A percentile compares a stretch with the other conserved stretches of the same genome.
These are phyloP conservation scores for Cryptosporidium viatorum DNA, from an alignment of 169 alveolate species.

Conservation along the genomic window DNA sequence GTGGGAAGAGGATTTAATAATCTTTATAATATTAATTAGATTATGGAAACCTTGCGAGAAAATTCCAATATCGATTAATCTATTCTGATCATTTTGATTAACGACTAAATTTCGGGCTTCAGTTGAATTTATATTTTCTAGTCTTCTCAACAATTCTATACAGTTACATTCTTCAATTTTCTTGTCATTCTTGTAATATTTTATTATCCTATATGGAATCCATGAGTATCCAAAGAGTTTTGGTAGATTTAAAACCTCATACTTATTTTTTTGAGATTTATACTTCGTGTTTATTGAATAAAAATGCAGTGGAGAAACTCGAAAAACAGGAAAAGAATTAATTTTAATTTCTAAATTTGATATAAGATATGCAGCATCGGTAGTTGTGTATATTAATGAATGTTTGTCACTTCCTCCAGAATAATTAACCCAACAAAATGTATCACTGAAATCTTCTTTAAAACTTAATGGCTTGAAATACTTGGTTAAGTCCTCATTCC, in stretches of 20 bases:
- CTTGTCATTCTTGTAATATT: neutral
- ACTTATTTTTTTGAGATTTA: neutral
- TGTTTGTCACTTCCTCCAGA: neutral
- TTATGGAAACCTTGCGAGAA: neutral
- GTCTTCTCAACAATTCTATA: neutral
- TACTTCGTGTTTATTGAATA: neutral
- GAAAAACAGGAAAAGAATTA: slow-evolving; percentile 13
- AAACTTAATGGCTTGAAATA: slow-evolving; percentile 17
- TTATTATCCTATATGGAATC: slow-evolving; percentile 48
- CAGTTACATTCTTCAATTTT: neutral
- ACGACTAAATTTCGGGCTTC: slow-evolving; percentile 35
- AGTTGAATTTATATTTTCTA: neutral
- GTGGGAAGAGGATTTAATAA: slow-evolving; percentile 23
- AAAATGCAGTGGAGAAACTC: neutral
- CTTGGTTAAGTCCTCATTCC: slow-evolving; percentile 8
- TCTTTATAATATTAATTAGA: neutral
- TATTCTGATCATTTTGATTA: slow-evolving; percentile 20
- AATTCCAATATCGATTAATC: slow-evolving; percentile 1
- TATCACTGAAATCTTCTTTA: slow-evolving; percentile 9
- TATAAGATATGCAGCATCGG: slow-evolving; percentile 8
- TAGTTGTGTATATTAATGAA: slow-evolving; percentile 19
- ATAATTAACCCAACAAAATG: slow-evolving; percentile 42
- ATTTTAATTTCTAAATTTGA: slow-evolving; percentile 13
- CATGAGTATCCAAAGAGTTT: slow-evolving; percentile 39
- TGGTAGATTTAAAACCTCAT: neutral